Evolutionary conservation across 2,329 filamentous ascomycete genomes (phyloP), one percentile per base, ranked within the genome.

Genomic region (Stylonectria norvegica): DNA sequence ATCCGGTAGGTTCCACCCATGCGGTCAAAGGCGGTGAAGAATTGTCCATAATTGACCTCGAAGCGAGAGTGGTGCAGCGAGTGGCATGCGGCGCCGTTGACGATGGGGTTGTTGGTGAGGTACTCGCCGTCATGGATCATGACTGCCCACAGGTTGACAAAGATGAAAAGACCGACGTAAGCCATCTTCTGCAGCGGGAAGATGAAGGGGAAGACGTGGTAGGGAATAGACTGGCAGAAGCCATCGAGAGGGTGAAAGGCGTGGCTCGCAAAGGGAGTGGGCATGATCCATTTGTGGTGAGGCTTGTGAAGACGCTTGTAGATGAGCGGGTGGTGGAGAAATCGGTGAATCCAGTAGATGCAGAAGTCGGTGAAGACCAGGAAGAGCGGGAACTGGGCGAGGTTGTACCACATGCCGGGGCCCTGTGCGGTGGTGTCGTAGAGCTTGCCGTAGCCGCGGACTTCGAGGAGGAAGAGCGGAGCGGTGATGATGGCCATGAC

Each of bases 271-370:
- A 81, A 96, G 1, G 91, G 91, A 3, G 89, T 95, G 3, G 91
- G 91, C 88, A 96, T 94, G 68, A 97, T 96, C 91, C 91, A 97
- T 73, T 95, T 96, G 81, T 97, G 91, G 69, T 97, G 91, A 52
- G 89, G 85, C 79, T 97, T 97, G 79, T 97, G 91, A 35, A 96
- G 76, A 52, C 74, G 73, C 73, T 90, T 94, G 79, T 97, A 97
- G 36, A 68, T 55, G 38, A 70, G 60, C 12, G 86, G 86, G 66
- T 89, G 83, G 68, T 95, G 89, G 47, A 94, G 76, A 42, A 79
- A 85, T 42, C 89, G 85, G 71, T 95, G 89, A 58, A 94, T 91
- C 77, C 85, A 88, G 75, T 95, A 95, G 70, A 95, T 90, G 69
- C 76, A 82, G 65, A 85, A 85, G 68, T 95, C 89, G 69, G 89